Base-by-base conservation (phyloP, 2,329 filamentous ascomycete species). In the Aspergillus flavus region DNA sequence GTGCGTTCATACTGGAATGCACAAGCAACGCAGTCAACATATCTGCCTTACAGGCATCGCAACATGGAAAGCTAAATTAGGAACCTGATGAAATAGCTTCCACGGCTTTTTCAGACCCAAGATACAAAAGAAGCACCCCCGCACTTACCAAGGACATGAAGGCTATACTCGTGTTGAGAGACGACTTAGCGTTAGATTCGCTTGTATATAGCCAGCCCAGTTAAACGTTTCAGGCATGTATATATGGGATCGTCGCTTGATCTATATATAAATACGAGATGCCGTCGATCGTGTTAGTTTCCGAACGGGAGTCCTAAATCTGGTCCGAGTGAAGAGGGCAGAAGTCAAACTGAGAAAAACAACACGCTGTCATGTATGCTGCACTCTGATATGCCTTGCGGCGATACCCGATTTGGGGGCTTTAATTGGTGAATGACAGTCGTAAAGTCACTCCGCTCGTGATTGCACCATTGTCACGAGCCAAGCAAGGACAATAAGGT, bases 251-350 rank as follows among this genome's bases (percentile, higher is more conserved):
- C 59, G 61, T 61, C 62, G 21, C 54, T 57, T 57, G 28, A 26
- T 63, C 66, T 68, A 68, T 63, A 66, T 63, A 66, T 68, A 65
- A 66, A 68, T 59, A 68, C 66, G 66, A 66, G 64, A 61, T 62
- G 32, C 30, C 41, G 57, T 57, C 57, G 57, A 61, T 68, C 62
- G 34, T 11, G 62, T 62, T 60, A 62, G 53, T 50, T 43, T 43
- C 32, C 46, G 46, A 59, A 48, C 26, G 21, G 14, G 32, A 58
- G 7, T 6, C n/a, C 53, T 50, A 2, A 2, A 26, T 63, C 43
- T 48, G 23, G 21, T 54, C 32, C 34, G 16, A 58, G 45, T 23
- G 5, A 50, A 26, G 46, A 46, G 46, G 46, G 14, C 23, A 26
- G 34, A 23, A 26, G 46, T 21, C 46, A 53, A 59, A 53, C 2